Conservation (phyloP, 2,329 filamentous ascomycete genomes). For the Boeremia lycopersici region DNA sequence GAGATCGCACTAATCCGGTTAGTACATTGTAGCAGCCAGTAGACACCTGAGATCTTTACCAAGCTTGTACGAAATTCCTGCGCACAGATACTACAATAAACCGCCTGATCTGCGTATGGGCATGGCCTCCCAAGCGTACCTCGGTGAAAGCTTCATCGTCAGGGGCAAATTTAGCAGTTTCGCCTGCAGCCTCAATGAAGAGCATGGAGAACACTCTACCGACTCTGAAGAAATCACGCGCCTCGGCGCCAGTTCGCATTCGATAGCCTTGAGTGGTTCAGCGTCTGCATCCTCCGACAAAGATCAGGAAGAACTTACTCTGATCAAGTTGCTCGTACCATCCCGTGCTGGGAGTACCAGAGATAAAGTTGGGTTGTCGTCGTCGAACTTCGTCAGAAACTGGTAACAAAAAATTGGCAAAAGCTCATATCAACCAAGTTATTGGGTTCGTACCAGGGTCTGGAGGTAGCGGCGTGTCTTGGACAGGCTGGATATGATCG, state of each 20-base stretch:
- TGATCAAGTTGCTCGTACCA: constrained; percentile 16
- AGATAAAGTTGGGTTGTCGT: neutral
- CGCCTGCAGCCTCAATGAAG: constrained; percentile 21
- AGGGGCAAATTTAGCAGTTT: neutral
- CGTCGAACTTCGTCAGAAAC: neutral
- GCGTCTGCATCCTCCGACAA: neutral
- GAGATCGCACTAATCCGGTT: constrained; percentile 50
- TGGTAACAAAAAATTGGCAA: neutral
- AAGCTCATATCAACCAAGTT: neutral
- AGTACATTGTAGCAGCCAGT: neutral
- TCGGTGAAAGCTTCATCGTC: constrained; percentile 17
- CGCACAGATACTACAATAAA: constrained; percentile 31
- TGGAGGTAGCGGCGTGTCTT: too few relatives aligned
- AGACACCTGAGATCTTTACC: constrained; percentile 9
- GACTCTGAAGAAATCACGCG: constrained; percentile 20
- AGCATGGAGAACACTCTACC: constrained; percentile 34
- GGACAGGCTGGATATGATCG: neutral
- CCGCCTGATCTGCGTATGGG: constrained; percentile 32
- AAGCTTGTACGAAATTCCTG: constrained; percentile 31
- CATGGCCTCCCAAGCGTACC: constrained; percentile 19
- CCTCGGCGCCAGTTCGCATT: constrained; percentile 25
- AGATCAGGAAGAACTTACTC: neutral
- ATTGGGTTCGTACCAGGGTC: neutral
- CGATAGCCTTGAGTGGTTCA: constrained; percentile 18
- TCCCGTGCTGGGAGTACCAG: constrained; percentile 5